Evolutionary conservation across 2,329 filamentous ascomycete species (phyloP).

Genomic region (Ophiostoma novo-ulmi): DNA sequence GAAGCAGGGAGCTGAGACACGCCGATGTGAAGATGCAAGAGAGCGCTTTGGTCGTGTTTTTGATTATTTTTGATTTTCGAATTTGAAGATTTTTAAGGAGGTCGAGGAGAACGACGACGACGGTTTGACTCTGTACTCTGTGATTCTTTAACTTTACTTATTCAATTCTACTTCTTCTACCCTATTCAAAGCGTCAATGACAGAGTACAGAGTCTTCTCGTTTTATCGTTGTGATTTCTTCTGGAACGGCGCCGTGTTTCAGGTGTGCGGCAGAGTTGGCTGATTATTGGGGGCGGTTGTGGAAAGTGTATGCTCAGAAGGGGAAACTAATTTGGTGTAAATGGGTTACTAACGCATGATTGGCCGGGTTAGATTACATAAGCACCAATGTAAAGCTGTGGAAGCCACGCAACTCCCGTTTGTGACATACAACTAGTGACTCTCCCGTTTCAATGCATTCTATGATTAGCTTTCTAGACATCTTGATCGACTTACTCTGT

Average conservation of each 20-base stretch:
- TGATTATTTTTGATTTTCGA: neutral
- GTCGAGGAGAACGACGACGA: neutral
- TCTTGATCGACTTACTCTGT: neutral
- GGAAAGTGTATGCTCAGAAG: neutral
- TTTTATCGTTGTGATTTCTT: slow-evolving; percentile 8
- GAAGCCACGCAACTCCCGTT: neutral
- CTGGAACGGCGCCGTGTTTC: slow-evolving; percentile 38
- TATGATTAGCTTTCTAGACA: neutral
- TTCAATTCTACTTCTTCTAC: neutral
- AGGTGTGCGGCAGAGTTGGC: slow-evolving; percentile 40
- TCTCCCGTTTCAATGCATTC: neutral
- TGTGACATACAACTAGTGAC: neutral
- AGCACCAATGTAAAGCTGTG: neutral
- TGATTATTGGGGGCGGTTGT: neutral
- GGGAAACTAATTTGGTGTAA: neutral
- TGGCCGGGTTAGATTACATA: neutral
- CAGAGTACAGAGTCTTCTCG: neutral
- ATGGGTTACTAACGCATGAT: neutral
- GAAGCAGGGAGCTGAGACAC: slow-evolving; percentile 6
- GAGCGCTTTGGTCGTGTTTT: neutral
- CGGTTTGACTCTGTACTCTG: neutral
- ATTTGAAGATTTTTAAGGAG: neutral
- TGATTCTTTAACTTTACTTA: neutral
- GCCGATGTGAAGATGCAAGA: neutral
- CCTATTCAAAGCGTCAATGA: neutral